These are phyloP conservation scores for Poa pratensis DNA, from an alignment of 176 grass and related monocot species.

Conservation along the genomic window DNA sequence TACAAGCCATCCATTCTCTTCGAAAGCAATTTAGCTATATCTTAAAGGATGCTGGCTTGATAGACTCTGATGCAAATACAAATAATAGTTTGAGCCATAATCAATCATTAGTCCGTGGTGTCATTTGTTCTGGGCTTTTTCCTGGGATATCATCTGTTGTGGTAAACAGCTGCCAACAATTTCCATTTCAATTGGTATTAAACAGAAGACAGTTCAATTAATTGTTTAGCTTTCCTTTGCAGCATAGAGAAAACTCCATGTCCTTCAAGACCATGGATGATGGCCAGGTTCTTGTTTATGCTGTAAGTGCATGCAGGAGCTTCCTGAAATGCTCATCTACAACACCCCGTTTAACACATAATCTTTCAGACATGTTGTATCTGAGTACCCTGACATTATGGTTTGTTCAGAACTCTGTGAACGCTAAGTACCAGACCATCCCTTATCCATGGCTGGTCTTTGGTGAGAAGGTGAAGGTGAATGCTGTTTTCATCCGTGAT, in stretches of 20 bases:
- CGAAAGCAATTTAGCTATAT: constrained; percentile 95
- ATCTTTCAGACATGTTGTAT: neutral
- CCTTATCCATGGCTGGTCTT: constrained; percentile 96
- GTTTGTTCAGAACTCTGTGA: constrained; percentile 81
- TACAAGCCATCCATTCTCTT: constrained; percentile 94
- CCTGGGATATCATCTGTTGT: constrained; percentile 93
- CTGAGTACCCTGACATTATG: constrained; percentile 22
- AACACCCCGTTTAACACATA: constrained; percentile 3
- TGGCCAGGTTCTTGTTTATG: constrained; percentile 95
- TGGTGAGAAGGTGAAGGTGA: constrained; percentile 95
- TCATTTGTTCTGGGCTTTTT: constrained; percentile 92
- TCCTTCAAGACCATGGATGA: constrained; percentile 99
- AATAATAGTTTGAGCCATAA: constrained; percentile 94
- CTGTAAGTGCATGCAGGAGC: constrained; percentile 59
- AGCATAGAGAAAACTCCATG: constrained; percentile 96
- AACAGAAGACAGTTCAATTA: neutral
- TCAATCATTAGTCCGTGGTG: constrained; percentile 88
- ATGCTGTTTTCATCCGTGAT: constrained; percentile 91
- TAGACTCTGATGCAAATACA: constrained; percentile 68
- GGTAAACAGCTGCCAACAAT: constrained; percentile 48
- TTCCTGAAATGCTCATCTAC: neutral
- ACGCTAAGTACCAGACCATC: constrained; percentile 91
- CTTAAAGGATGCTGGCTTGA: constrained; percentile 79
- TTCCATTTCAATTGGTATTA: constrained; percentile 24
- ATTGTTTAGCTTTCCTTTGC: constrained; percentile 45